Conservation (phyloP, 225 moss, liverwort and hornwort genomes). For the Neckera pumila region DNA sequence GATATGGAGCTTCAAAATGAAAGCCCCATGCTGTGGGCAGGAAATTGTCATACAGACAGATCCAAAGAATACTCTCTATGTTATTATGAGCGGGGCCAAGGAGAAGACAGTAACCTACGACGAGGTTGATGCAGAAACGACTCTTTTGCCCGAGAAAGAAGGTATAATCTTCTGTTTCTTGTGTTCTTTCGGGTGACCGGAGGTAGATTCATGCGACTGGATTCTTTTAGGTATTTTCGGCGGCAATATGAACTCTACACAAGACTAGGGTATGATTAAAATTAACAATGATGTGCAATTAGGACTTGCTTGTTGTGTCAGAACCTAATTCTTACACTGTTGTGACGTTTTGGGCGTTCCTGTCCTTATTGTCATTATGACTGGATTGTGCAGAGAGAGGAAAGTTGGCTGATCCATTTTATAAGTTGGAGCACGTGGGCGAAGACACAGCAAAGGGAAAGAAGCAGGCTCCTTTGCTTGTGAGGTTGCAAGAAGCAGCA, state of each 20-base stretch:
- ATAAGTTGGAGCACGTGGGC: slow-evolving; percentile 77
- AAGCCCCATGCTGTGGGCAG: slow-evolving; percentile 90
- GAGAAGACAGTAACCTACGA: slow-evolving; percentile 92
- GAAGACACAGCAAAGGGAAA: slow-evolving; percentile 88
- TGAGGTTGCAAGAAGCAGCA: slow-evolving; percentile 78
- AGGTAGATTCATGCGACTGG: neutral
- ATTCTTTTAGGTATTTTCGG: neutral
- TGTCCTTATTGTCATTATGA: neutral
- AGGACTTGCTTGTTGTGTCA: neutral
- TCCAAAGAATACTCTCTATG: slow-evolving; percentile 87
- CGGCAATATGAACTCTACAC: neutral
- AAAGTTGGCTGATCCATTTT: slow-evolving; percentile 93
- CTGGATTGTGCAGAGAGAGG: slow-evolving; percentile 48
- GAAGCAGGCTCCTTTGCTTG: slow-evolving; percentile 70
- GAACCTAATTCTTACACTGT: neutral
- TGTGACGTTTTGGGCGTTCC: neutral
- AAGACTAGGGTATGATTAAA: neutral
- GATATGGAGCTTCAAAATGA: slow-evolving; percentile 99
- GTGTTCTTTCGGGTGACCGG: neutral
- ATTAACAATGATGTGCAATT: neutral
- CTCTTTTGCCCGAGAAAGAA: slow-evolving; percentile 73
- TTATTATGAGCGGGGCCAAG: slow-evolving; percentile 83
- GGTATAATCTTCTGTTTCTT: slow-evolving; percentile 14
- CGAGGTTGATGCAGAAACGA: slow-evolving; percentile 88
- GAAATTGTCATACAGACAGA: slow-evolving; percentile 98